Percentiles rank a stretch among this genome's conserved stretches.
phyloP scores from a whole-genome alignment of 75 land plant species.

The Isoetes taiwanensis region DNA sequence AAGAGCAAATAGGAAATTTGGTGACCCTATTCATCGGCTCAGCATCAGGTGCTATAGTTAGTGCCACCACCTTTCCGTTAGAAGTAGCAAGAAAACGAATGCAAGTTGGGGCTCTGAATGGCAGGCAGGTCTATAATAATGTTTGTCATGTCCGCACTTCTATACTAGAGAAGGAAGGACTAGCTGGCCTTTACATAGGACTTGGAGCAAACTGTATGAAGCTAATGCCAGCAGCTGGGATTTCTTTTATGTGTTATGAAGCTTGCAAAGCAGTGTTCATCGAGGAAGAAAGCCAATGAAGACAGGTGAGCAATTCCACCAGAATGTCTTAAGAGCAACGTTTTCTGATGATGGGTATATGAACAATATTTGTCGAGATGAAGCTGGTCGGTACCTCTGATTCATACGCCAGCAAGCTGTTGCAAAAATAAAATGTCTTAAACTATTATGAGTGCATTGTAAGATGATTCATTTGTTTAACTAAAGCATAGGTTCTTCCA shows the following conservation, averaged over 20 bases:
- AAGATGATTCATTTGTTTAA: no score
- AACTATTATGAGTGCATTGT: no score
- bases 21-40: constrained; percentile 3
- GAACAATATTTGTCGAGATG: no score
- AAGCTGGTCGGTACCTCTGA: no score
- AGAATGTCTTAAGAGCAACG: no score
- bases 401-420: no score
- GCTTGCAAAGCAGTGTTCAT: no score
- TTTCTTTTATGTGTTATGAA: constrained; percentile 6
- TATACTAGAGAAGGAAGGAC: neutral
- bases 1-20: neutral
- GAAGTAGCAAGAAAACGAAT: constrained; percentile 6
- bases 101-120: constrained; percentile 2
- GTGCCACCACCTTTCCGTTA: neutral
- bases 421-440: no score
- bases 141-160: neutral
- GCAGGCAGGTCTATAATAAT: neutral
- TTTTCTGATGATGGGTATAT: no score
- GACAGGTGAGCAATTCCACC: no score
- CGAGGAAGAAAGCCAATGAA: no score
- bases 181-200: neutral
- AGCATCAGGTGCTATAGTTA: neutral
- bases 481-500: no score
- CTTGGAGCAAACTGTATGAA: neutral
- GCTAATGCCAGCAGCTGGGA: neutral